Evolutionary conservation across 1,284 basidiomycete species (phyloP).

Genomic region (Microstroma glucosiphilum): DNA sequence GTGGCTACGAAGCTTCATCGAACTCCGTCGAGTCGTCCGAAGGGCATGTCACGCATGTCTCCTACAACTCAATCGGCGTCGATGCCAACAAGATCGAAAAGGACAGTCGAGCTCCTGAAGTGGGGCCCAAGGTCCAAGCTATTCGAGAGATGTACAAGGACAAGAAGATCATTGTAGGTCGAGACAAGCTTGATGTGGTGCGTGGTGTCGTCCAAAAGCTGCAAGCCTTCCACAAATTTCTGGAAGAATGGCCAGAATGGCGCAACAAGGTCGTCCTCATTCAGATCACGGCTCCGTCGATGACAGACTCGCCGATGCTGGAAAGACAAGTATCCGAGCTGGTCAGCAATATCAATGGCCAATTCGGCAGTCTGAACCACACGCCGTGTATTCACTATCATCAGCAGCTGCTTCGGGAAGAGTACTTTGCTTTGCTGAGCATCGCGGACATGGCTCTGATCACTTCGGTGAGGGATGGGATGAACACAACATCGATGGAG

Average conservation of each 20-base stretch:
- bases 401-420: constrained; percentile 86
- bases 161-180: constrained; percentile 96
- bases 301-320: constrained; percentile 86
- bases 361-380: constrained; percentile 90
- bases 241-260: constrained; percentile 93
- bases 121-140: constrained; percentile 80
- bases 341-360: constrained; percentile 93
- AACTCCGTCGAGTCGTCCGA: constrained; percentile 76
- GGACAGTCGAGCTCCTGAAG: constrained; percentile 73
- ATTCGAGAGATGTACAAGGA: constrained; percentile 80
- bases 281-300: constrained; percentile 85
- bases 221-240: constrained; percentile 88
- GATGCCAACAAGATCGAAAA: constrained; percentile 81
- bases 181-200: constrained; percentile 98
- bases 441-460: constrained; percentile 93
- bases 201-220: constrained; percentile 97
- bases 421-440: constrained; percentile 92
- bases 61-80: constrained; percentile 93
- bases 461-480: constrained; percentile 90
- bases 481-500: constrained; percentile 98
- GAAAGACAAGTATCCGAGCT: constrained; percentile 90
- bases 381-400: constrained; percentile 99
- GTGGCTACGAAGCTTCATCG: constrained; percentile 81
- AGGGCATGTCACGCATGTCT: constrained; percentile 76
- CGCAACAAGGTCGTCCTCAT: constrained; percentile 70